Evolutionary conservation across 2,329 filamentous ascomycete species (phyloP), one percentile per base, ranked within the genome.

Genomic region (Cercospora nicotianae): DNA sequence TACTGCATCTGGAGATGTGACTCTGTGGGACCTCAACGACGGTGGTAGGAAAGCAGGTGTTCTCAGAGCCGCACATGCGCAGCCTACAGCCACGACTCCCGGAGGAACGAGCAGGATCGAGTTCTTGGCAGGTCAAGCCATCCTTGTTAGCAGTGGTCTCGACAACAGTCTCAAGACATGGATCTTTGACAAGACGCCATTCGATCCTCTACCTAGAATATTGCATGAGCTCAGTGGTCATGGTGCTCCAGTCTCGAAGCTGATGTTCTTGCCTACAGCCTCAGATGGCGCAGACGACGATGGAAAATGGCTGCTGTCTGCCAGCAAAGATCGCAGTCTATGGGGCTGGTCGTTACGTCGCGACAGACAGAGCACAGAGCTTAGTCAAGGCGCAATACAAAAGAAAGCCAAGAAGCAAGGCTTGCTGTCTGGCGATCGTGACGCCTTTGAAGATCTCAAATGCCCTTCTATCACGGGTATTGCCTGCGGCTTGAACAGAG

Each of bases 261-360:
- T 99, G 31, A 86, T 90, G 68, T 99, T 98, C 80, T 81, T 98
- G 28, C 94, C 94, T 0, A 89, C 93, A 0, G 90, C 93, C 72
- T 94, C 95, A 48, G 94, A 98, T 74, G 94, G 94, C 16, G 89
- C 93, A 6, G 94, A 97, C 73, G 89, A 90, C 53, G 89, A 89
- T 57, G 95, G 94, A 66, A 98, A 98, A 80, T 98, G 94, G 94
- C 83, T 98, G 6, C 84, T 99, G 65, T 97, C 93, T 75, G 92
- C 92, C 72, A 94, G 93, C 67, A 87, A 89, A 74, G 96, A 99
- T 76, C 88, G 93, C 72, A 97, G 93, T 79, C 84, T 99, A 2
- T 98, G 95, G 94, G 94, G 92, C 1, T 97, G 96, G 89, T 98
- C 94, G 85, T 82, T 99, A 78, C 91, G 95, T 53, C 91, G 92